Percentiles rank a stretch among this genome's conserved stretches.
phyloP scores from a whole-genome alignment of 148 eudicot species.

The Vaccinium corymbosum region DNA sequence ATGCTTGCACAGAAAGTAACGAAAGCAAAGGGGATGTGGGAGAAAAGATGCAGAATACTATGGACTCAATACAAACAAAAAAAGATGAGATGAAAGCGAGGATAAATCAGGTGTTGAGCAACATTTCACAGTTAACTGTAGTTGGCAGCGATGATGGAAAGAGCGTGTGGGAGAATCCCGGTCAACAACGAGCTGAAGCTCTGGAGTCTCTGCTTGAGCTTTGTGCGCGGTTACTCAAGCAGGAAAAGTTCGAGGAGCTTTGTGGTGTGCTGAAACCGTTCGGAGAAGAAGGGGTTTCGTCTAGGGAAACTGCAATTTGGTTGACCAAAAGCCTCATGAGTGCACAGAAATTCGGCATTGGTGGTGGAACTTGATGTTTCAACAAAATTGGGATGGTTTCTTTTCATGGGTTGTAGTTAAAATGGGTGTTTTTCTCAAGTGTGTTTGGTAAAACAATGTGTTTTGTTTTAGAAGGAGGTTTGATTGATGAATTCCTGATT shows the following conservation, averaged over 20 bases:
- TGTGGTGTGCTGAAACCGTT: slow-evolving; percentile 78
- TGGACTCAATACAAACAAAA: slow-evolving; percentile 15
- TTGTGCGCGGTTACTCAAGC: slow-evolving; percentile 82
- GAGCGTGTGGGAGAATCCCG: slow-evolving; percentile 38
- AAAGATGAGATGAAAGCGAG: slow-evolving; percentile 23
- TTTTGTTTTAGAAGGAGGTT: not conserved
- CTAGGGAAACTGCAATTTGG: slow-evolving; percentile 97
- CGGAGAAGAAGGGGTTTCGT: slow-evolving; percentile 86
- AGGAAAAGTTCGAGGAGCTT: slow-evolving; percentile 80
- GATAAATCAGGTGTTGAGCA: slow-evolving; percentile 26
- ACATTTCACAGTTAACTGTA: slow-evolving; percentile 36
- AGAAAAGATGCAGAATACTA: slow-evolving; percentile 18
- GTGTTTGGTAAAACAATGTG: not conserved
- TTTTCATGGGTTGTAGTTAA: slow-evolving; percentile 9
- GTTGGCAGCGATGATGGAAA: slow-evolving; percentile 30
- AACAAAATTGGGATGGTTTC: not conserved
- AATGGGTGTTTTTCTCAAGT: not conserved
- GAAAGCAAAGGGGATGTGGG: slow-evolving; percentile 24
- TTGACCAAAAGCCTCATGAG: slow-evolving; percentile 87
- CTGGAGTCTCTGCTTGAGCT: slow-evolving; percentile 88
- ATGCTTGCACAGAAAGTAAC: slow-evolving; percentile 20
- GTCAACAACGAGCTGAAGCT: slow-evolving; percentile 75
- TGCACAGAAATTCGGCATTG: slow-evolving; percentile 50
- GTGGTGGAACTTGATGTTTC: slow-evolving; percentile 23
- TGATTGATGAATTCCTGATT: not conserved